Conservation (phyloP, 352 stramenopile species). For the Thalassiosira mediterranea region DNA sequence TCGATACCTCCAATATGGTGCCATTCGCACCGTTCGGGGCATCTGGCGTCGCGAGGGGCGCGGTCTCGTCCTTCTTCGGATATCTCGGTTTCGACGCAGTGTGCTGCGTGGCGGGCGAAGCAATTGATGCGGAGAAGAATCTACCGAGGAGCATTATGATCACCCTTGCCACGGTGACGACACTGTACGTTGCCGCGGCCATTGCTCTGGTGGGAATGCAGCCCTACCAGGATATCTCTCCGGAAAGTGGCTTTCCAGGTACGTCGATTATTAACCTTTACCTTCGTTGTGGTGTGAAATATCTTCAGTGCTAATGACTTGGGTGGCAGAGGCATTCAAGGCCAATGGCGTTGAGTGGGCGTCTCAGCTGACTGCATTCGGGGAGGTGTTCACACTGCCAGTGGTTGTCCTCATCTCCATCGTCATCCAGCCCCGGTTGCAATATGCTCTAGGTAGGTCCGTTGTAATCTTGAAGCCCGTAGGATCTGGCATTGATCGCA, state of each 20-base stretch:
- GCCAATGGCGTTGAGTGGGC: conserved; percentile 76
- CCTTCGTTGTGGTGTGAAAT: neutral
- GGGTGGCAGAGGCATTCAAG: conserved; percentile 61
- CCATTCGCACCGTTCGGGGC: conserved; percentile 86
- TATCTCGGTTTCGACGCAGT: conserved; percentile 98
- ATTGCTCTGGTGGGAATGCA: conserved; percentile 92
- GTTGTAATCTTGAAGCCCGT: neutral
- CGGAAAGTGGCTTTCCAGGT: conserved; percentile 54
- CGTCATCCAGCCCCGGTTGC: conserved; percentile 90
- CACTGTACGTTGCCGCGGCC: conserved; percentile 88
- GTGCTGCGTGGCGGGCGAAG: conserved; percentile 89
- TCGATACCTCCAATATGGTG: conserved; percentile 86
- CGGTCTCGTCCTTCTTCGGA: conserved; percentile 93
- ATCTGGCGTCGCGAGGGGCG: conserved; percentile 86
- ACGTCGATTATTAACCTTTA: conserved; percentile 23
- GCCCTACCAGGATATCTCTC: conserved; percentile 79
- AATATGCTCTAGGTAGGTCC: conserved; percentile 84
- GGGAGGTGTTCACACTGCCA: conserved; percentile 92
- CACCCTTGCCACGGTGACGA: conserved; percentile 87
- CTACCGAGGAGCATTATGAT: conserved; percentile 90
- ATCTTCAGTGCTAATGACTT: neutral
- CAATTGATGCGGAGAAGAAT: conserved; percentile 82
- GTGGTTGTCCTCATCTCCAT: conserved; percentile 93
- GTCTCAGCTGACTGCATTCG: conserved; percentile 62
- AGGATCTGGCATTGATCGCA: too few species aligned